phyloP scores from a whole-genome alignment of 108 stramenopile genomes.

The Nitzschia sp. region DNA sequence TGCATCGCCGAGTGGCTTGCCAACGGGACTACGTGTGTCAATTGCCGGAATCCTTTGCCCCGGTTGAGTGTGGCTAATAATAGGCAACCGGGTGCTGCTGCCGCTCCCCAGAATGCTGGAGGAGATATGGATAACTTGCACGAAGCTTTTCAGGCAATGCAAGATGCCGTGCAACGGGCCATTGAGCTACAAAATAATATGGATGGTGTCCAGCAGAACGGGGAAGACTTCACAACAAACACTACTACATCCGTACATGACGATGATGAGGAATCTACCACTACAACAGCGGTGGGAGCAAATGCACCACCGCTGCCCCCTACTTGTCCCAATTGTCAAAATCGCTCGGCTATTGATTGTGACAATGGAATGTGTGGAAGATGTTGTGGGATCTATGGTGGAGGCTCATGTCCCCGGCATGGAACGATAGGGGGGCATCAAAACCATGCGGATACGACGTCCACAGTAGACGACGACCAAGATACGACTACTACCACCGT shows the following conservation, averaged over 20 bases:
- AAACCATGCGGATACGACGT: not conserved
- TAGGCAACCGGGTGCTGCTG: not conserved
- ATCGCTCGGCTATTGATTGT: conserved; percentile 31
- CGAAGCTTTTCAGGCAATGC: not conserved
- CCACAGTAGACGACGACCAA: not conserved
- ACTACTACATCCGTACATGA: not conserved
- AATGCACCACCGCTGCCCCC: not conserved
- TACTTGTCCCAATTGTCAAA: conserved; percentile 2
- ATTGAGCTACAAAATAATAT: not conserved
- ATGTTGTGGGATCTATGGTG: conserved; percentile 38
- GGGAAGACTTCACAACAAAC: not conserved
- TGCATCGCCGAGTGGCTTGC: conserved; percentile 47
- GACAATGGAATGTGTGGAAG: conserved; percentile 31
- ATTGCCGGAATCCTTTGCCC: conserved; percentile 35
- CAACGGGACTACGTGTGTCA: conserved; percentile 20
- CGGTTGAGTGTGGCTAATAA: conserved; percentile 5
- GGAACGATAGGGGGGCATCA: not conserved
- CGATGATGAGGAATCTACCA: conserved; percentile 4
- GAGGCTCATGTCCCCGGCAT: conserved; percentile 21
- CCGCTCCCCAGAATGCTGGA: not conserved
- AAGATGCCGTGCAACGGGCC: not conserved
- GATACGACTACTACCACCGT: not conserved
- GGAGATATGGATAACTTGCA: not conserved
- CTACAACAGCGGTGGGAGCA: no score
- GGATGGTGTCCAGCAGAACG: not conserved